These are phyloP conservation scores for Gnomoniopsis smithogilvyi DNA, from an alignment of 2,329 filamentous ascomycete genomes.

Conservation along the genomic window DNA sequence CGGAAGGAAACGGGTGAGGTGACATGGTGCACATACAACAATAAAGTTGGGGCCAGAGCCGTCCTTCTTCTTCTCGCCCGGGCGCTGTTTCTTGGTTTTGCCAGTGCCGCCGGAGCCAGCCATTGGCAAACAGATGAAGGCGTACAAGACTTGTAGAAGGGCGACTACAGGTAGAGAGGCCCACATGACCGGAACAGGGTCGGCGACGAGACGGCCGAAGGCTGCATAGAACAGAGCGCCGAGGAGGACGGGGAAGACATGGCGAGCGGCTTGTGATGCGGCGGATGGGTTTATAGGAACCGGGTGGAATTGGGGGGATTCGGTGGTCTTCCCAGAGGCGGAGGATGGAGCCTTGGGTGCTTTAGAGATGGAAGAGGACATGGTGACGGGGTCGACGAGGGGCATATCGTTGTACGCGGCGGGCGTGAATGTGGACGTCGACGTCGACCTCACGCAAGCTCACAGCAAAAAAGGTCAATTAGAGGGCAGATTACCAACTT, in stretches of 20 bases:
- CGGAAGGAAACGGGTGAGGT: background rate
- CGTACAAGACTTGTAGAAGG: slow-evolving; percentile 44
- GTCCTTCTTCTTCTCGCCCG: slow-evolving; percentile 47
- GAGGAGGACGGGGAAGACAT: slow-evolving; percentile 27
- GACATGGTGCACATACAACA: slow-evolving; percentile 39
- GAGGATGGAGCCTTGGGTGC: slow-evolving; percentile 8
- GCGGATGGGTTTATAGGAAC: slow-evolving; percentile 22
- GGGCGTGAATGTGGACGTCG: background rate
- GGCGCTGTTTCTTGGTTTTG: slow-evolving; percentile 47
- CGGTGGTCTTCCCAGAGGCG: slow-evolving; percentile 1
- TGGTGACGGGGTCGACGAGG: slow-evolving; percentile 30
- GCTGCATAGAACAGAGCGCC: slow-evolving; percentile 24
- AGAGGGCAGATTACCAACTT: no score
- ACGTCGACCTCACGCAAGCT: background rate
- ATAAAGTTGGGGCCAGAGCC: slow-evolving; percentile 40
- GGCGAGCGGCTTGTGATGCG: slow-evolving; percentile 26
- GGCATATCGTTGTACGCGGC: slow-evolving; percentile 22
- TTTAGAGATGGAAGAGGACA: slow-evolving; percentile 24
- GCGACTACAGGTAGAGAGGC: slow-evolving; percentile 27
- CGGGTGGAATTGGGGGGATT: slow-evolving; percentile 19
- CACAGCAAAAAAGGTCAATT: no score
- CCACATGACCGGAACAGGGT: slow-evolving; percentile 28
- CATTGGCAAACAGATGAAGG: slow-evolving; percentile 60
- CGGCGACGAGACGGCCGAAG: slow-evolving; percentile 29
- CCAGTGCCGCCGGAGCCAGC: slow-evolving; percentile 42